Conservation (phyloP, 2,329 filamentous ascomycete genomes). For the Ophiocordyceps australis region DNA sequence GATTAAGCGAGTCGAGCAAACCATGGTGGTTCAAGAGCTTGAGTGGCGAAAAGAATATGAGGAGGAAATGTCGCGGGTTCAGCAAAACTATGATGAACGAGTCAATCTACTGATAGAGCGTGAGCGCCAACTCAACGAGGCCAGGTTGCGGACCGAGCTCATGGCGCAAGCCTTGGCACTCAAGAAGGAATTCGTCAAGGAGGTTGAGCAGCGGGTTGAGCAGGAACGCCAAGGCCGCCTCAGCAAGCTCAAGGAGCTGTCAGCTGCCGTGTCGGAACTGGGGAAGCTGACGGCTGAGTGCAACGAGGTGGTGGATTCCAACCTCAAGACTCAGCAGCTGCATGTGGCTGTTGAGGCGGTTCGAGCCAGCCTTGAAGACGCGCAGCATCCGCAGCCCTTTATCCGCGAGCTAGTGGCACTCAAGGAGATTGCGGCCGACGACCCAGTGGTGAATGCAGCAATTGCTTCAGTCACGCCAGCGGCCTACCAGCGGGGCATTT, state of each 20-base stretch:
- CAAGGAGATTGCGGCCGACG: conserved; percentile 74
- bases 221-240: conserved; percentile 74
- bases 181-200: conserved; percentile 65
- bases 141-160: conserved; percentile 68
- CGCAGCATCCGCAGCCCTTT: conserved; percentile 60
- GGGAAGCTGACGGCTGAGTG: conserved; percentile 77
- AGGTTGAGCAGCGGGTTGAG: conserved; percentile 71
- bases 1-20: conserved; percentile 69
- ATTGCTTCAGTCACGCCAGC: conserved; percentile 91
- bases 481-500: conserved; percentile 84
- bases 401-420: conserved; percentile 83
- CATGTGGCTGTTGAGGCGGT: conserved; percentile 93
- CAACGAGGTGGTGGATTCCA: conserved; percentile 80
- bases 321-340: conserved; percentile 86
- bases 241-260: conserved; percentile 68
- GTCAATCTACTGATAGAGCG: conserved; percentile 63
- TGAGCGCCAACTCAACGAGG: conserved; percentile 63
- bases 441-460: conserved; percentile 76
- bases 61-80: conserved; percentile 65
- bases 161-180: conserved; percentile 80
- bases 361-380: conserved; percentile 61
- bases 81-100: conserved; percentile 61
- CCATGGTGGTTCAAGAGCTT: conserved; percentile 64
- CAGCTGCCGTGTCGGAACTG: conserved; percentile 59
- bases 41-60: conserved; percentile 79